phyloP scores from a whole-genome alignment of 202 grass and related monocot species.

The Bolboschoenoplectus hybrid region DNA sequence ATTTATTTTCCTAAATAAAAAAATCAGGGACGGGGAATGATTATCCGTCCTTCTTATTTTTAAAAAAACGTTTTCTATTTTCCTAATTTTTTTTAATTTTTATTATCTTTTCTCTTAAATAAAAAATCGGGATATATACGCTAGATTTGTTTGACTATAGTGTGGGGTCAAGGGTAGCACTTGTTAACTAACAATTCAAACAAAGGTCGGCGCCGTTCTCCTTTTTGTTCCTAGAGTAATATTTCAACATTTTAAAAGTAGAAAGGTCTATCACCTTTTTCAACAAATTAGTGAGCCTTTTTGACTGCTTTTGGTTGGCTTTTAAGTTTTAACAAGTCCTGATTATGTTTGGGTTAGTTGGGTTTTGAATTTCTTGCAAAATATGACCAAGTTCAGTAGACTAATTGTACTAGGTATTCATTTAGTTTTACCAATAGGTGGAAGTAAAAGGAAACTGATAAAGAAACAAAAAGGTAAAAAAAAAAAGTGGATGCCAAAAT shows the following conservation, averaged over 20 bases:
- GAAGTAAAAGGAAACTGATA: not conserved
- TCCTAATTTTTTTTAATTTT: no score
- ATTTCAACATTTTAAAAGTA: conserved; percentile 3
- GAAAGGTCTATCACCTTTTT: not conserved
- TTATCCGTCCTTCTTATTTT: no score
- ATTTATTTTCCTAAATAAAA: no score
- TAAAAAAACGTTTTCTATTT: no score
- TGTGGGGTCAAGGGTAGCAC: not conserved
- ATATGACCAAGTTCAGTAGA: not conserved
- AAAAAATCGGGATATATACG: no score
- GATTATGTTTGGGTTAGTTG: conserved; percentile 1
- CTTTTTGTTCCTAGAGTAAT: not conserved
- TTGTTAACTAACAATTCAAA: conserved; percentile 5
- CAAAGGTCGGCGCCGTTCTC: conserved; percentile 26
- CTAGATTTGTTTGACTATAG: no score
- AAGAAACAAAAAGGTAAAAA: not conserved
- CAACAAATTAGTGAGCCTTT: conserved; percentile 1
- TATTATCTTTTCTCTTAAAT: no score
- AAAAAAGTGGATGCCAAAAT: not conserved
- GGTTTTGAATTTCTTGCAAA: conserved; percentile 19
- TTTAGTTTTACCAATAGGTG: not conserved
- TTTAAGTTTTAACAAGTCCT: conserved; percentile 19
- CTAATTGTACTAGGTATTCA: not conserved
- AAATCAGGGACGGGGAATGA: no score
- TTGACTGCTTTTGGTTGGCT: conserved; percentile 19